Evolutionary conservation across 352 stramenopile species (phyloP), one percentile per base, ranked within the genome.

Genomic region (Phytophthora sojae): DNA sequence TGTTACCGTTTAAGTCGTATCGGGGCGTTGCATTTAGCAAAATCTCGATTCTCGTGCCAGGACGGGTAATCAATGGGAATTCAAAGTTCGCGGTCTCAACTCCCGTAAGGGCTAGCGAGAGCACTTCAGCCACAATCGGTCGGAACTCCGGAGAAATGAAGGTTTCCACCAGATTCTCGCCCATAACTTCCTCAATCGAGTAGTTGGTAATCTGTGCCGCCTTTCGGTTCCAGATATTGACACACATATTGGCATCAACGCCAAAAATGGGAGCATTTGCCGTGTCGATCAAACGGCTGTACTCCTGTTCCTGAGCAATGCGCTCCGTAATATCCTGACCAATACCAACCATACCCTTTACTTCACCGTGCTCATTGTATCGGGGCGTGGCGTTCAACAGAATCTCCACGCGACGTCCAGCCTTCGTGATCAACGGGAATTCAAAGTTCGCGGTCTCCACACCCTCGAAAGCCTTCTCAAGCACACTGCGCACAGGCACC

Each of bases 181-280:
- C 85, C 78, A 93, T 88, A 14, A 94, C 89, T 75, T 97, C 89
- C 12, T 69, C 67, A 30, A 84, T 93, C 12, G 84, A 83, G 63
- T 95, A 97, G 21, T 95, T 91, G 15, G 90, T 97, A 60, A 97
- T 93, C 37, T 97, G 80, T 0, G 81, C 85, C n/a, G 85, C 90
- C 61, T 96, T 95, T 11, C 92, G 79, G 67, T 97, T 97, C 91
- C 90, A 95, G 32, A 95, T 95, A 57, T 95, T 96, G 7, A 96
- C 60, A 44, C 80, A 64, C 80, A 73, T 70, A 17, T 77, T 77
- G 11, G 59, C 50, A 83, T 97, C 79, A 11, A 88, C 70, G 11
- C 80, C 80, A 50, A 88, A 88, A 47, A 88, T 86, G 6, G 81
- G 80, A 21, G 77, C 80, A 64, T 88, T 88, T 0, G 80, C 80